These are phyloP conservation scores for Excoecaria cochinchinensis DNA, from an alignment of 345 rosid species.

Conservation along the genomic window DNA sequence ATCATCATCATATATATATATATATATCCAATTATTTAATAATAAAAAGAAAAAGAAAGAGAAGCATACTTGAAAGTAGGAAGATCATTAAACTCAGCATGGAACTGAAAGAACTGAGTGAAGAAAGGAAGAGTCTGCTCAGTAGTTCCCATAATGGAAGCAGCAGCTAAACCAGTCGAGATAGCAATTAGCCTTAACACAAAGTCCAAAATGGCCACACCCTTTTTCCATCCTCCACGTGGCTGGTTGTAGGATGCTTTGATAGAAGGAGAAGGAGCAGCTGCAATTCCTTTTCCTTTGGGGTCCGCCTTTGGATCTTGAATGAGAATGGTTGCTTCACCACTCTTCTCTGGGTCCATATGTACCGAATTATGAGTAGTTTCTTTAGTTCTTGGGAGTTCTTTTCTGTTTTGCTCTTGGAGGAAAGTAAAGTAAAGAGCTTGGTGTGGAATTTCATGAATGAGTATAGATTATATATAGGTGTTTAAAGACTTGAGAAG, in stretches of 20 bases:
- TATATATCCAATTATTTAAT: too few relatives aligned
- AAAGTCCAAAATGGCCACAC: conserved; percentile 47
- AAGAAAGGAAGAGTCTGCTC: conserved; percentile 55
- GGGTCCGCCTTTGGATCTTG: conserved; percentile 18
- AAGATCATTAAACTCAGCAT: conserved; percentile 50
- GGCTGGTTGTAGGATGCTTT: conserved; percentile 10
- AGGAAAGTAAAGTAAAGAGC: background rate
- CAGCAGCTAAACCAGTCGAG: conserved; percentile 42
- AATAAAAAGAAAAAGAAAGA: too few relatives aligned
- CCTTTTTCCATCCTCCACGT: conserved; percentile 38
- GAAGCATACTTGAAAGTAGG: conserved; percentile 35
- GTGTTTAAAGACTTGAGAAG: background rate
- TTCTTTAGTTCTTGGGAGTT: too few relatives aligned
- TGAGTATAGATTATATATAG: background rate
- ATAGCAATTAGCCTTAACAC: conserved; percentile 40
- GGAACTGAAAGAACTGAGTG: conserved; percentile 68
- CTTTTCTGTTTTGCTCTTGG: background rate
- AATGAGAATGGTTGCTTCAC: conserved; percentile 15
- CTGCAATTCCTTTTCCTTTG: conserved; percentile 29
- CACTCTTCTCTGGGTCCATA: conserved; percentile 32
- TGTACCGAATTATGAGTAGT: background rate
- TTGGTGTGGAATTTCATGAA: background rate
- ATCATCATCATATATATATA: too few relatives aligned
- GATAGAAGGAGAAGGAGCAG: conserved; percentile 7
- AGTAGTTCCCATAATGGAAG: conserved; percentile 40